These are phyloP conservation scores for Achlya hypogyna DNA, from an alignment of 352 stramenopile species.

Conservation along the genomic window DNA sequence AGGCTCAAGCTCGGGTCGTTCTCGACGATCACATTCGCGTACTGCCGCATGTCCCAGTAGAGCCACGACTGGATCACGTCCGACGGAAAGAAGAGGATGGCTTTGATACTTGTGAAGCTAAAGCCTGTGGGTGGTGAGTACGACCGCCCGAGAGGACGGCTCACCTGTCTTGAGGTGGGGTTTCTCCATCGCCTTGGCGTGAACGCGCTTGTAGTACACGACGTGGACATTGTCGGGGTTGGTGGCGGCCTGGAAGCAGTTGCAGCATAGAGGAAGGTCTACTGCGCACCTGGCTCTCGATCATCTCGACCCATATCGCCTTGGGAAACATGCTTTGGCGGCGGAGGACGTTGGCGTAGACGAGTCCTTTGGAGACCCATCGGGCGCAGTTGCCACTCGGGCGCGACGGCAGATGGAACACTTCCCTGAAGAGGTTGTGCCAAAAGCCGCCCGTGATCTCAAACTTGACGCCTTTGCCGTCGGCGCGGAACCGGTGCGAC, in stretches of 20 bases:
- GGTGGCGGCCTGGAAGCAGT: slow-evolving; percentile 8
- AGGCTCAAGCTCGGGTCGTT: slow-evolving; percentile 2
- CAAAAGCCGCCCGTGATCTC: slow-evolving; percentile 22
- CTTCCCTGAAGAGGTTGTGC: slow-evolving; percentile 17
- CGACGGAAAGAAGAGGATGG: slow-evolving; percentile 16
- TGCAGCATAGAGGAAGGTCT: neutral
- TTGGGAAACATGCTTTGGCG: slow-evolving; percentile 22
- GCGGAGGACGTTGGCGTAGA: slow-evolving; percentile 21
- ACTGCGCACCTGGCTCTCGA: slow-evolving; percentile 20
- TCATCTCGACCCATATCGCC: slow-evolving; percentile 21
- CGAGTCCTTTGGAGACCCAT: slow-evolving; percentile 21
- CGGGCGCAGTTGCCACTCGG: slow-evolving; percentile 20
- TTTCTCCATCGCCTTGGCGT: slow-evolving; percentile 21
- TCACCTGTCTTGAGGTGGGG: slow-evolving; percentile 20
- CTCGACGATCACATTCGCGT: slow-evolving; percentile 21
- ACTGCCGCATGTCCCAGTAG: slow-evolving; percentile 21
- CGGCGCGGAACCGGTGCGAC: slow-evolving; percentile 16
- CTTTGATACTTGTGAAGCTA: slow-evolving; percentile 20
- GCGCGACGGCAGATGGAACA: slow-evolving; percentile 19
- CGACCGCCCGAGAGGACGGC: neutral
- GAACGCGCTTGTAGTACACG: slow-evolving; percentile 19
- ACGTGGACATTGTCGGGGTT: slow-evolving; percentile 20
- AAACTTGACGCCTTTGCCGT: slow-evolving; percentile 21
- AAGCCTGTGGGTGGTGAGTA: slow-evolving; percentile 12
- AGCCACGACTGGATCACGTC: slow-evolving; percentile 20